These are phyloP conservation scores for Crassisporium funariophilum DNA, from an alignment of 768 basidiomycete species.

Conservation along the genomic window DNA sequence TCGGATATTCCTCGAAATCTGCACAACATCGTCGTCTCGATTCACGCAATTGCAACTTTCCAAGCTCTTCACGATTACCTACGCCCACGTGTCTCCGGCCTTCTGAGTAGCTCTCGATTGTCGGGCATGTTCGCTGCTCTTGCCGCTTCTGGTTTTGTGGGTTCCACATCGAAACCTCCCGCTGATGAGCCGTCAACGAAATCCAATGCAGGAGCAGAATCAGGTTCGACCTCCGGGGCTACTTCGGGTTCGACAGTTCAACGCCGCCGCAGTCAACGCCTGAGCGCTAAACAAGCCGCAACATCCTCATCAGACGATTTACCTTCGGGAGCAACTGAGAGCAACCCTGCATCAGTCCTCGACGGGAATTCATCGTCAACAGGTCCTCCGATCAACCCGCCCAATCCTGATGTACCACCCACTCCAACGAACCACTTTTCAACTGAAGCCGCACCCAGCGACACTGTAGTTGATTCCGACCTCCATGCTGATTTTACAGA, in stretches of 20 bases:
- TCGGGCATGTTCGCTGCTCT: slow-evolving; percentile 92
- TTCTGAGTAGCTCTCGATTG: slow-evolving; percentile 66
- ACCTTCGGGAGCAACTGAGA: slow-evolving; percentile 13
- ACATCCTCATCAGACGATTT: slow-evolving; percentile 16
- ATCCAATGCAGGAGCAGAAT: slow-evolving; percentile 34
- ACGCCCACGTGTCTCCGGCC: slow-evolving; percentile 82
- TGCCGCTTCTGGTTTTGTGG: slow-evolving; percentile 71
- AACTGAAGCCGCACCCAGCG: slow-evolving; percentile 51
- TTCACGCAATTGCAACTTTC: slow-evolving; percentile 98
- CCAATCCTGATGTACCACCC: slow-evolving; percentile 10
- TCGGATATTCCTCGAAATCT: slow-evolving; percentile 85
- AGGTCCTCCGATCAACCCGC: slow-evolving; percentile 7
- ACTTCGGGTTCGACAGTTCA: slow-evolving; percentile 44
- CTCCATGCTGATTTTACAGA: slow-evolving; percentile 79
- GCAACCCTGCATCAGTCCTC: slow-evolving; percentile 6
- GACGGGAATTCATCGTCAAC: slow-evolving; percentile 6
- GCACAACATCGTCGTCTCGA: slow-evolving; percentile 93
- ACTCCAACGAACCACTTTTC: slow-evolving; percentile 17
- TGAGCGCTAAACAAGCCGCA: slow-evolving; percentile 60
- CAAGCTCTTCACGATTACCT: slow-evolving; percentile 97
- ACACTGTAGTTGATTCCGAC: slow-evolving; percentile 64
- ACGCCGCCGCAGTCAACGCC: slow-evolving; percentile 79
- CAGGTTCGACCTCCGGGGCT: slow-evolving; percentile 25
- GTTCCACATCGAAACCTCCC: slow-evolving; percentile 44
- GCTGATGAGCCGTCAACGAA: slow-evolving; percentile 36